Evolutionary conservation across 805 yeast genomes (phyloP), one percentile per base, ranked within the genome.

Genomic region (Candida ulmi): DNA sequence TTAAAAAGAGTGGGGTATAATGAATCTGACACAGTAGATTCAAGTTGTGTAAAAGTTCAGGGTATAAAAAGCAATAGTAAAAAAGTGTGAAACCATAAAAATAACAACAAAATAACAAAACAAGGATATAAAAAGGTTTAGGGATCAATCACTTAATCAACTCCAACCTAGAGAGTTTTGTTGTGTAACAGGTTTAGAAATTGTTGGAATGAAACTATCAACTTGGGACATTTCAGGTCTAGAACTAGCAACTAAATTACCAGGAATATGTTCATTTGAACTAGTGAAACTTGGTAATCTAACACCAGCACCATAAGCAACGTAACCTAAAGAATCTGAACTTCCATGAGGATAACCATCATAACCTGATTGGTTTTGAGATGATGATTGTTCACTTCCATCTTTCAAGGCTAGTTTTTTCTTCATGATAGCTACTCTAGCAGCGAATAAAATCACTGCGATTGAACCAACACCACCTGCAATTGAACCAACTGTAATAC

Each of bases 401-500:
- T 21, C 24, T 12, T 45, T 49, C 21, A 47, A 25, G 36, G 6
- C n/a, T 26, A 39, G 30, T 46, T 35, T 42, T 52, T 46, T 30
- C 27, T 43, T 36, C 41, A 48, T 47, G 48, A 71, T 71, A 61
- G 67, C 76, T 47, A 66, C 64, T 55, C 73, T 71, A 55, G 75
- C 73, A 46, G 76, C 65, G 30, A 79, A 54, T 40, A 78, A 65
- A 68, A 88, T 72, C 17, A 76, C 62, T 0, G 76, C 68, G 54
- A 85, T 74, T 57, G 85, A 84, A 9, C 76, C 64, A 8, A 74
- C 65, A 34, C 86, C 81, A 39, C 96, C 97, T 12, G 76, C 78
- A 24, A 86, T 79, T 7, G 95, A 79, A 35, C 97, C 96, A 30
- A 87, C 71, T 12, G 91, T 80, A 38, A 88, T 75, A 28, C 95